Evolutionary conservation across 257 asterid genomes (phyloP).

Genomic region (Cruciata laevipes): DNA sequence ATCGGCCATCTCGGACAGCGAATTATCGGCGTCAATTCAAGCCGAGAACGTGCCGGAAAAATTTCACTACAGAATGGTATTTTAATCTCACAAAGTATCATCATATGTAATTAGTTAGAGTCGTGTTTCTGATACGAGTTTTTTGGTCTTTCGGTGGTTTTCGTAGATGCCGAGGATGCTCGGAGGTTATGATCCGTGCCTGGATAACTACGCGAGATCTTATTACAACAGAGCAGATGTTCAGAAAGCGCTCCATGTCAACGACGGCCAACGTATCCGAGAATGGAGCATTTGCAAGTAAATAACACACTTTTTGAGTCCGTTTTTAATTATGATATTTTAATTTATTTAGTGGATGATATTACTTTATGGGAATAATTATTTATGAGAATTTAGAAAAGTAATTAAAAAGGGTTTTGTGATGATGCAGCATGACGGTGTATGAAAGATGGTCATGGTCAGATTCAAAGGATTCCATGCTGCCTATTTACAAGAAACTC

Average conservation of each 20-base stretch:
- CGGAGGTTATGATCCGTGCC: constrained; percentile 88
- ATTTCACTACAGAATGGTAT: not conserved
- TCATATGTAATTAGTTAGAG: not conserved
- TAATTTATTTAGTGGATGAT: too few relatives aligned
- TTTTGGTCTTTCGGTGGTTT: not conserved
- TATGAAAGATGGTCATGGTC: constrained; percentile 58
- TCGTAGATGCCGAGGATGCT: constrained; percentile 65
- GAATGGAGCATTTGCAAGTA: constrained; percentile 94
- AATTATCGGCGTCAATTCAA: constrained; percentile 17
- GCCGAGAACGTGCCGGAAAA: not conserved
- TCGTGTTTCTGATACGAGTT: not conserved
- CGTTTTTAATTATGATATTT: not conserved
- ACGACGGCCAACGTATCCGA: constrained; percentile 41
- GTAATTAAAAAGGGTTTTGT: not conserved
- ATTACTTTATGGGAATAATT: not conserved
- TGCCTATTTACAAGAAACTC: constrained; percentile 80
- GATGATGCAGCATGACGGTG: constrained; percentile 56
- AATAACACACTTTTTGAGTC: not conserved
- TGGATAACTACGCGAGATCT: constrained; percentile 60
- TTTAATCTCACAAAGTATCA: too few relatives aligned
- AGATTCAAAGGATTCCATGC: constrained; percentile 50
- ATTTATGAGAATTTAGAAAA: too few relatives aligned
- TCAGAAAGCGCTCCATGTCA: constrained; percentile 77
- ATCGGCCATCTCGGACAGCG: constrained; percentile 19
- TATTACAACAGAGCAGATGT: constrained; percentile 69